Conservation (phyloP, 2,329 filamentous ascomycete species). For the Colletotrichum siamense region DNA sequence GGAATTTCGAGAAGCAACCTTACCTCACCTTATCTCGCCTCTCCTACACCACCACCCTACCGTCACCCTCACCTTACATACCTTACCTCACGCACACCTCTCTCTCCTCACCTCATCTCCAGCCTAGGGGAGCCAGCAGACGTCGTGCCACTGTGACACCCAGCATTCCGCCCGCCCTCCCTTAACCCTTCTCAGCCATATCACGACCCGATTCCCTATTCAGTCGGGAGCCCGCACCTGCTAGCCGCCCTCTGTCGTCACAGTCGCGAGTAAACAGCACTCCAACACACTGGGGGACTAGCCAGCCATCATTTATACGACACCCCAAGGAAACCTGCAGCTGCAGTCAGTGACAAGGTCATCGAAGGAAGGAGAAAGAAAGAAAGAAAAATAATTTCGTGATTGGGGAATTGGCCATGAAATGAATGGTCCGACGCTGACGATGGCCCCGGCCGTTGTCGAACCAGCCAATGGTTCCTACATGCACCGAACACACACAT, state of each 20-base stretch:
- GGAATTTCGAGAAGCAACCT: neutral
- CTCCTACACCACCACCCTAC: neutral
- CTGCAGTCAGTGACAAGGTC: slow-evolving; percentile 2
- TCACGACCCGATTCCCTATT: neutral
- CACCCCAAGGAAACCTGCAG: neutral
- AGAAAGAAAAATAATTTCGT: neutral
- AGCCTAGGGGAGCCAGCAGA: neutral
- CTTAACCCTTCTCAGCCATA: slow-evolving; percentile 1
- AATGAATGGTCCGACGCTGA: slow-evolving; percentile 40
- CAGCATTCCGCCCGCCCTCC: slow-evolving; percentile 18
- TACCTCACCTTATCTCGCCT: slow-evolving; percentile 1
- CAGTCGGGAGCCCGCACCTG: neutral
- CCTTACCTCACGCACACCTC: neutral
- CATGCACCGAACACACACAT: slow-evolving; percentile 40
- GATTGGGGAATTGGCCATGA: slow-evolving; percentile 31
- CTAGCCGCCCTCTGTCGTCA: neutral
- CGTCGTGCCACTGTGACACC: slow-evolving; percentile 21
- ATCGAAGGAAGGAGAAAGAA: neutral
- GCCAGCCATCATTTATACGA: neutral
- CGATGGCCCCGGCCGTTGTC: slow-evolving; percentile 42
- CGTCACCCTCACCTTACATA: neutral
- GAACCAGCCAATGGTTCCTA: slow-evolving; percentile 28
- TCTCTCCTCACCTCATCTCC: neutral
- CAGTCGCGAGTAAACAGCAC: neutral
- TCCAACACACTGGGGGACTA: neutral